phyloP scores from a whole-genome alignment of 257 asterid genomes.

The Forsythia viridissima region DNA sequence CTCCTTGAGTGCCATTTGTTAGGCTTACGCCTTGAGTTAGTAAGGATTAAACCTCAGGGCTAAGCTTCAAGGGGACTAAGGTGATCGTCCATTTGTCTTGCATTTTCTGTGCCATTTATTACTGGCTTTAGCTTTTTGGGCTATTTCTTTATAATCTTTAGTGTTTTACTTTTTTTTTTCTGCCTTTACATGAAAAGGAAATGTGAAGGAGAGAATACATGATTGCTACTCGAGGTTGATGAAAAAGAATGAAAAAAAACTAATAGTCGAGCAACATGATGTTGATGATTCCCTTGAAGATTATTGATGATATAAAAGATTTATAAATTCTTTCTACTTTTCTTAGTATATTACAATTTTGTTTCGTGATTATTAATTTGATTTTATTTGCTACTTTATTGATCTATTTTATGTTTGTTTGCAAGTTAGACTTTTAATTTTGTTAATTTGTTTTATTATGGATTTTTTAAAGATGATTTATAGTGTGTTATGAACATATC shows the following conservation, averaged over 20 bases:
- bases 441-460: neutral
- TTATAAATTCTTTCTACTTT: neutral
- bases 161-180: neutral
- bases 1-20: neutral
- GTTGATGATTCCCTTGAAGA: neutral
- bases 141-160: neutral
- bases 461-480: neutral
- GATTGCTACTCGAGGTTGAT: neutral
- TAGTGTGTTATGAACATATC: neutral
- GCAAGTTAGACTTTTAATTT: neutral
- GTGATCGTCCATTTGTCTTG: no score
- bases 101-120: no score
- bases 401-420: neutral
- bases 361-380: neutral
- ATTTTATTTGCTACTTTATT: neutral
- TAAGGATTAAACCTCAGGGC: no score
- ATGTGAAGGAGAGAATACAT: neutral
- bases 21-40: no score
- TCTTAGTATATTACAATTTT: neutral
- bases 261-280: neutral
- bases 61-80: no score
- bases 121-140: neutral
- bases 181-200: neutral
- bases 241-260: neutral
- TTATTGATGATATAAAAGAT: neutral